Percentiles rank a stretch among this genome's conserved stretches.
phyloP scores from a whole-genome alignment of 225 moss, liverwort and hornwort genomes.

The Pleurozium schreberi region DNA sequence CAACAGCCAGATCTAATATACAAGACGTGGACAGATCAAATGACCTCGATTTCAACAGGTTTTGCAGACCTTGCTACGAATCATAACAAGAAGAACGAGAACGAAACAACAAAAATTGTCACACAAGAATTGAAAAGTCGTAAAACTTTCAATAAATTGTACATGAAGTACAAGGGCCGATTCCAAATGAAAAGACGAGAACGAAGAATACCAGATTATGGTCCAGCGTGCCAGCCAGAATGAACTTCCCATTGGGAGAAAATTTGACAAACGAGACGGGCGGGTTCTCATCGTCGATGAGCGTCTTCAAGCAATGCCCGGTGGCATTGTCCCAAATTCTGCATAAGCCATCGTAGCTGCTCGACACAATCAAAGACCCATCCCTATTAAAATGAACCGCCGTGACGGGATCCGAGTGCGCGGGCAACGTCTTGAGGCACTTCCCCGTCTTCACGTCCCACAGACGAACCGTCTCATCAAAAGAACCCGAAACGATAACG shows the following conservation, averaged over 20 bases:
- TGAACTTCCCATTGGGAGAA: conserved; percentile 92
- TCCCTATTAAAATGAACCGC: conserved; percentile 96
- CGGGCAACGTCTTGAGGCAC: conserved; percentile 88
- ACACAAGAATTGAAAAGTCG: background rate
- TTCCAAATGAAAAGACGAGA: background rate
- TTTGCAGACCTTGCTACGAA: background rate
- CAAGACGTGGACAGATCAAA: background rate
- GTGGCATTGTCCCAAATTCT: conserved; percentile 99
- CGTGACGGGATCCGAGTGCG: conserved; percentile 96
- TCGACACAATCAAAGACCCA: conserved; percentile 82
- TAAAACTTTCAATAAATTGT: background rate
- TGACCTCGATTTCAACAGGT: background rate
- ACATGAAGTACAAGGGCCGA: background rate
- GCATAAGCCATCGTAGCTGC: conserved; percentile 92
- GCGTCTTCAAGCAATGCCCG: conserved; percentile 81
- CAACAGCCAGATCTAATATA: background rate
- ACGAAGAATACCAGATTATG: conserved; percentile 54
- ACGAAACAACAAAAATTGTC: background rate
- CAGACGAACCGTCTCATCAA: conserved; percentile 89
- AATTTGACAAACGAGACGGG: conserved; percentile 91
- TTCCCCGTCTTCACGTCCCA: conserved; percentile 98
- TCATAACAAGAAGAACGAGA: background rate
- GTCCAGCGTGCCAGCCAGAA: conserved; percentile 88
- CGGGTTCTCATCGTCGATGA: conserved; percentile 87
- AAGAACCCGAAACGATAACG: conserved; percentile 90